phyloP scores from a whole-genome alignment of 768 basidiomycete genomes.

The Fomitopsis serialis region DNA sequence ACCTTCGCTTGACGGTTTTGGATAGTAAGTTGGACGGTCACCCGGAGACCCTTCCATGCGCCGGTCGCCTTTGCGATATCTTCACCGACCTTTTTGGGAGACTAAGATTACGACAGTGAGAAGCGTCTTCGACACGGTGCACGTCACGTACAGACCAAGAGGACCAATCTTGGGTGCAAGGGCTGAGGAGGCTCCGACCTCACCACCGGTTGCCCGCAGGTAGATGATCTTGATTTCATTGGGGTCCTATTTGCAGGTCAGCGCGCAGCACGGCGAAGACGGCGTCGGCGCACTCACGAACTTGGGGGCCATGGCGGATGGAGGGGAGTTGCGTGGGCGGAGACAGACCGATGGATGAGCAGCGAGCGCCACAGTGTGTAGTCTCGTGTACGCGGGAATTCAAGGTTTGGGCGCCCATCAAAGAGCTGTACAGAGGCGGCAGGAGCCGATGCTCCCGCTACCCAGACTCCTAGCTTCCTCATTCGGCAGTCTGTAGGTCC shows the following conservation, averaged over 20 bases:
- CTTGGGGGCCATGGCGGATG: slow-evolving; percentile 69
- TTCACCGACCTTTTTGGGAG: slow-evolving; percentile 99
- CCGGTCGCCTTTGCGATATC: slow-evolving; percentile 99
- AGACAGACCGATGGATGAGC: slow-evolving; percentile 8
- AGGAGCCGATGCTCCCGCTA: slow-evolving; percentile 14
- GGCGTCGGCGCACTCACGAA: slow-evolving; percentile 41
- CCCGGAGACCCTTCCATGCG: slow-evolving; percentile 98
- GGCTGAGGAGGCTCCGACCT: slow-evolving; percentile 97
- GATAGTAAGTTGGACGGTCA: slow-evolving; percentile 97
- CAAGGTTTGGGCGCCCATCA: slow-evolving; percentile 52
- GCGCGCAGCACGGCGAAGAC: neutral
- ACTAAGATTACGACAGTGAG: slow-evolving; percentile 42
- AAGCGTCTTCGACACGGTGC: slow-evolving; percentile 1
- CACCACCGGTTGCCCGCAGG: slow-evolving; percentile 97
- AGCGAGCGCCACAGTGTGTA: slow-evolving; percentile 13
- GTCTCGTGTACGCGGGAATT: slow-evolving; percentile 21
- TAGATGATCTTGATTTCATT: slow-evolving; percentile 99
- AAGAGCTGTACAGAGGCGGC: slow-evolving; percentile 49
- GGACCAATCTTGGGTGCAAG: slow-evolving; percentile 99
- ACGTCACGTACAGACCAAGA: slow-evolving; percentile 85
- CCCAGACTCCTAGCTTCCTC: slow-evolving; percentile 1
- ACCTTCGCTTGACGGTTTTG: slow-evolving; percentile 99
- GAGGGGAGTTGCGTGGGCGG: slow-evolving; percentile 27
- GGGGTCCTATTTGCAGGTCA: slow-evolving; percentile 65
- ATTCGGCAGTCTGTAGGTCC: neutral